Evolutionary conservation across 768 basidiomycete species (phyloP).

Genomic region (Leccinum barrowsii): DNA sequence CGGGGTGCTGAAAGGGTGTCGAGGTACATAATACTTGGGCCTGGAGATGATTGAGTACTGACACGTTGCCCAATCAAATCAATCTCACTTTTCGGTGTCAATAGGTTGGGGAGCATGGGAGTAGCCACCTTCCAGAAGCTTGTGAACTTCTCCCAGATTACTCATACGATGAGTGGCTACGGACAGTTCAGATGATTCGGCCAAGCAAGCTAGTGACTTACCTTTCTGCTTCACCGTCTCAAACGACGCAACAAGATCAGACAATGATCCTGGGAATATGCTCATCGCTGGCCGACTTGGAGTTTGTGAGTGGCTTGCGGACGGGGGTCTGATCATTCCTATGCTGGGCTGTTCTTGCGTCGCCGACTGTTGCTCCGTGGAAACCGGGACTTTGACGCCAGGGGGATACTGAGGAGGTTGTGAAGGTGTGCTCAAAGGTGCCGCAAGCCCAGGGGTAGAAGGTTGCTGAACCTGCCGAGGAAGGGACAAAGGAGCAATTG

Average conservation of each 20-base stretch:
- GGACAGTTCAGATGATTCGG: constrained; percentile 1
- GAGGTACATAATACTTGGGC: constrained; percentile 95
- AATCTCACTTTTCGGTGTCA: constrained; percentile 91
- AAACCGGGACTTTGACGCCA: constrained; percentile 56
- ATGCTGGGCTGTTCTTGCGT: constrained; percentile 33
- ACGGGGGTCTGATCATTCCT: constrained; percentile 51
- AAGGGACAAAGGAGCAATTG: constrained; percentile 43
- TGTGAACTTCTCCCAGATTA: constrained; percentile 87
- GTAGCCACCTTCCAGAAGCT: constrained; percentile 91
- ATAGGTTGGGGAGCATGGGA: constrained; percentile 85
- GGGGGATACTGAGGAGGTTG: constrained; percentile 60
- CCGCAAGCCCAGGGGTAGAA: constrained; percentile 26
- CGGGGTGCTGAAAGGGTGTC: constrained; percentile 89
- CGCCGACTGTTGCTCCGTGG: constrained; percentile 37
- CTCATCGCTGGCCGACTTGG: constrained; percentile 40
- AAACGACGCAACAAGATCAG: constrained; percentile 91
- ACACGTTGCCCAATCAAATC: not conserved
- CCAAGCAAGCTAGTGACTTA: constrained; percentile 31
- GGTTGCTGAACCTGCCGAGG: constrained; percentile 47
- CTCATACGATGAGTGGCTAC: constrained; percentile 77
- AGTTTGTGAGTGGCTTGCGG: constrained; percentile 42
- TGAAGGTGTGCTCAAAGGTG: constrained; percentile 14
- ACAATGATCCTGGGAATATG: constrained; percentile 79
- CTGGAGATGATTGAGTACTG: constrained; percentile 40
- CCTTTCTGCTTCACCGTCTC: constrained; percentile 97